Conservation (phyloP, 2,329 filamentous ascomycete genomes). For the Fusarium chuoi region DNA sequence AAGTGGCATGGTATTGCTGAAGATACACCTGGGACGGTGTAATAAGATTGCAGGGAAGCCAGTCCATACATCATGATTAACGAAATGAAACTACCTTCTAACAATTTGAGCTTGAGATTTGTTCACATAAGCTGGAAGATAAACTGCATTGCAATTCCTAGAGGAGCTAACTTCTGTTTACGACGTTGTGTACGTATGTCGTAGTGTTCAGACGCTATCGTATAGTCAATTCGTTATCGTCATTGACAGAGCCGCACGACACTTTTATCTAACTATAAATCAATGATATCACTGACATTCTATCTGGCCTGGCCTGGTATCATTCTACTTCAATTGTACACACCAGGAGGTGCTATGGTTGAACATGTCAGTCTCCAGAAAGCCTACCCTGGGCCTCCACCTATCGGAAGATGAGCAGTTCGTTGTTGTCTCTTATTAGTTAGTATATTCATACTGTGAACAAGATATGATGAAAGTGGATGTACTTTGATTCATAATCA, state of each 20-base stretch:
- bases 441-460: not conserved
- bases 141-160: not conserved
- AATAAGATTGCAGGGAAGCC: not conserved
- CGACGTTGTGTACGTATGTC: too few species aligned
- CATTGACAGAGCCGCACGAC: not conserved
- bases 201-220: not conserved
- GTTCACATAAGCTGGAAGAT: too few species aligned
- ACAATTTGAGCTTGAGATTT: too few species aligned
- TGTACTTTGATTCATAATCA: not conserved
- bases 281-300: rapidly evolving
- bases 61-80: too few species aligned
- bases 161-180: too few species aligned
- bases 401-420: not conserved
- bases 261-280: too few species aligned
- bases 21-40: not conserved
- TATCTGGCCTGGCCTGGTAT: not conserved
- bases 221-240: not conserved
- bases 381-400: not conserved
- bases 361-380: rapidly evolving
- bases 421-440: not conserved
- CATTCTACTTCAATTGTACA: too few species aligned
- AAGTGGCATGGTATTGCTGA: slow-evolving; percentile 44
- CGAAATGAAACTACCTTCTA: too few species aligned
- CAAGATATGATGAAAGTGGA: rapidly evolving
- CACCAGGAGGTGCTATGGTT: not conserved